A percentile compares a stretch with the other conserved stretches of the same genome.
phyloP scores from a whole-genome alignment of 2,329 filamentous ascomycete species.

The Sarocladium strictum region DNA sequence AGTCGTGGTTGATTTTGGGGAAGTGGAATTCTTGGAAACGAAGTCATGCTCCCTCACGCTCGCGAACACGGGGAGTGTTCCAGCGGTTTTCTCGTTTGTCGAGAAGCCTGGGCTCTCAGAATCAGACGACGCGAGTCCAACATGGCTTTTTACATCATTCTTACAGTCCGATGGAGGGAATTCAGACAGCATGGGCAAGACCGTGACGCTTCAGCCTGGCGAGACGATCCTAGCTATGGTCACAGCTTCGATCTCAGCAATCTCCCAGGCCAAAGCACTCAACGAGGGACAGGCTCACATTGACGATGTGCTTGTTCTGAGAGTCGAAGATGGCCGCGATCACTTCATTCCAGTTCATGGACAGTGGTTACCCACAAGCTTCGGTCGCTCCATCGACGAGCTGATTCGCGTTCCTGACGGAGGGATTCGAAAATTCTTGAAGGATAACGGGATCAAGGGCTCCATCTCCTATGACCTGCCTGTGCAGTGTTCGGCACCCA shows the following conservation, averaged over 20 bases:
- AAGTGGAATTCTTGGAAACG: conserved; percentile 61
- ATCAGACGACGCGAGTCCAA: conserved; percentile 34
- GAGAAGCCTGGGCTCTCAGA: conserved; percentile 56
- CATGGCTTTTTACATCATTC: conserved; percentile 69
- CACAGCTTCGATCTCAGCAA: conserved; percentile 58
- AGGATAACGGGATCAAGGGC: conserved; percentile 31
- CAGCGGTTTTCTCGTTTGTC: conserved; percentile 74
- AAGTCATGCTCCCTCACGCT: conserved; percentile 69
- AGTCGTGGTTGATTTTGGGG: conserved; percentile 68
- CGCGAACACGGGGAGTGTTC: conserved; percentile 83
- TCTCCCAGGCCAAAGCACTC: conserved; percentile 59
- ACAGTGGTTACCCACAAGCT: conserved; percentile 73
- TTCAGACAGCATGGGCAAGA: conserved; percentile 28
- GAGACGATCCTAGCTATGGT: conserved; percentile 71
- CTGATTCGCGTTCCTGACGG: conserved; percentile 80
- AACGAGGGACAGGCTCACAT: conserved; percentile 62
- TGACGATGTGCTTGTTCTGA: conserved; percentile 83
- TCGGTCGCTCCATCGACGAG: conserved; percentile 82
- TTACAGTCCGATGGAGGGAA: conserved; percentile 34
- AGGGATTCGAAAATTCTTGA: conserved; percentile 56
- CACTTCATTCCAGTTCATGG: conserved; percentile 83
- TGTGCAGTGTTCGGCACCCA: conserved; percentile 73
- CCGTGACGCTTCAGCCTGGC: conserved; percentile 73
- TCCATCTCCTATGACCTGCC: conserved; percentile 50
- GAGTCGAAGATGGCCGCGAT: conserved; percentile 77